phyloP scores from a whole-genome alignment of 2,329 filamentous ascomycete species.

The Incumbomyces delicatus region DNA sequence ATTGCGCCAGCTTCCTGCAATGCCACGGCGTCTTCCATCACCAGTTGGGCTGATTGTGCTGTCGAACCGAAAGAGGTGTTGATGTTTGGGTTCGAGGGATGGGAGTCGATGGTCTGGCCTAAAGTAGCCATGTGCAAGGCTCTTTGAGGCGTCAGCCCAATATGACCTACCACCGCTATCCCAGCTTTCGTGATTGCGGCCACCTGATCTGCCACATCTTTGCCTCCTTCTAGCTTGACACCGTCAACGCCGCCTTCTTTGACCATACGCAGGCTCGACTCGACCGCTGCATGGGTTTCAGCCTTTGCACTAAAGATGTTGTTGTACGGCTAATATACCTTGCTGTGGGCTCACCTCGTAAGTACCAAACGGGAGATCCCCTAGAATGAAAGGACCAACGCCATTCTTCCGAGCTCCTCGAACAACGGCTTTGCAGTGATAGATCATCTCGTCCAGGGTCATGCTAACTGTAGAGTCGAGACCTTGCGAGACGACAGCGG shows the following conservation, averaged over 20 bases:
- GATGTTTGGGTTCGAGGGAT: not conserved
- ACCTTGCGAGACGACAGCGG: not conserved
- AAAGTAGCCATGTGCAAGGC: not conserved
- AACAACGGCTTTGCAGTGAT: not conserved
- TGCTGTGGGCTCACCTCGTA: not conserved
- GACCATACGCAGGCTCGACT: not conserved
- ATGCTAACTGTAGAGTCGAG: constrained; percentile 1
- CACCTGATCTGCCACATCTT: not conserved
- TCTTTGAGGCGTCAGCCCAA: not conserved
- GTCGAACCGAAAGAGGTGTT: not conserved
- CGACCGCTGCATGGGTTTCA: not conserved
- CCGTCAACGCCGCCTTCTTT: not conserved
- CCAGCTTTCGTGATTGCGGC: not conserved
- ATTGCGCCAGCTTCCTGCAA: not conserved
- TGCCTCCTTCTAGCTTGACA: constrained; percentile 1
- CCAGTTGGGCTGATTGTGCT: not conserved
- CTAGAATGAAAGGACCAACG: not conserved
- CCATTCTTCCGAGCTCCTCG: not conserved
- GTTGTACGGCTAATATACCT: not conserved
- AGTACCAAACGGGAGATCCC: not conserved
- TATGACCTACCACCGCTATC: not conserved
- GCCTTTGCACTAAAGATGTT: not conserved
- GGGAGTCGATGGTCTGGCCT: not conserved
- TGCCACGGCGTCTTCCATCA: not conserved
- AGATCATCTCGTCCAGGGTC: constrained; percentile 1